Conservation (phyloP, 352 stramenopile genomes). For the Lagenidium giganteum region DNA sequence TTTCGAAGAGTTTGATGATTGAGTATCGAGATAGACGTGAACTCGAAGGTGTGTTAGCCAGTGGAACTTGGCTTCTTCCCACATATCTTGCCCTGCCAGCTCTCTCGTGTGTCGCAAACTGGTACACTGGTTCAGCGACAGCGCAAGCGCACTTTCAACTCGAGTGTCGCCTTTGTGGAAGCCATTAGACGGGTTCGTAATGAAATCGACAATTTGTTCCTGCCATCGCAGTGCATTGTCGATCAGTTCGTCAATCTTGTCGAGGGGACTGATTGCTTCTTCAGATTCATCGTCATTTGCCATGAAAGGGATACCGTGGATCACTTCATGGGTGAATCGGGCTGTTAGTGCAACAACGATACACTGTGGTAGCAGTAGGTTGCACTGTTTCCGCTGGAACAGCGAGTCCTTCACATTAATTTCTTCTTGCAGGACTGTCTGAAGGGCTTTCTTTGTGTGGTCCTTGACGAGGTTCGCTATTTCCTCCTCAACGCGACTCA, state of each 20-base stretch:
- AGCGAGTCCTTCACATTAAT: background rate
- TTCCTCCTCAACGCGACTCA: conserved; percentile 56
- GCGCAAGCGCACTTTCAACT: conserved; percentile 27
- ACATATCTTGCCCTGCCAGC: conserved; percentile 5
- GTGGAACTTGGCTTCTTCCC: conserved; percentile 27
- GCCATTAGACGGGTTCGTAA: no score
- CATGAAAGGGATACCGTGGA: no score
- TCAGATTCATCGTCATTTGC: background rate
- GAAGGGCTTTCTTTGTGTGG: conserved; percentile 27
- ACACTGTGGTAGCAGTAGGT: conserved; percentile 7
- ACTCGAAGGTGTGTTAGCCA: conserved; percentile 39
- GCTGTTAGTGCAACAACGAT: conserved; percentile 3
- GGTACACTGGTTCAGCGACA: conserved; percentile 17
- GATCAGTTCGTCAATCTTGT: no score
- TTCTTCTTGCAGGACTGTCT: conserved; percentile 9
- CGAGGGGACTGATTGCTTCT: no score
- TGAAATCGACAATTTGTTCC: no score
- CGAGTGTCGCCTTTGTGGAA: background rate
- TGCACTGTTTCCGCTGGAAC: background rate
- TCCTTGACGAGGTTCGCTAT: conserved; percentile 33
- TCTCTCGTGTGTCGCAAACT: conserved; percentile 11
- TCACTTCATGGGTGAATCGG: conserved; percentile 9
- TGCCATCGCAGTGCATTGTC: no score
- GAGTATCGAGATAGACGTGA: conserved; percentile 5
- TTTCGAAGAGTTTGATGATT: no score